Base-by-base conservation (phyloP, 306 rosid genomes). In the Vigna reflexopilosa region DNA sequence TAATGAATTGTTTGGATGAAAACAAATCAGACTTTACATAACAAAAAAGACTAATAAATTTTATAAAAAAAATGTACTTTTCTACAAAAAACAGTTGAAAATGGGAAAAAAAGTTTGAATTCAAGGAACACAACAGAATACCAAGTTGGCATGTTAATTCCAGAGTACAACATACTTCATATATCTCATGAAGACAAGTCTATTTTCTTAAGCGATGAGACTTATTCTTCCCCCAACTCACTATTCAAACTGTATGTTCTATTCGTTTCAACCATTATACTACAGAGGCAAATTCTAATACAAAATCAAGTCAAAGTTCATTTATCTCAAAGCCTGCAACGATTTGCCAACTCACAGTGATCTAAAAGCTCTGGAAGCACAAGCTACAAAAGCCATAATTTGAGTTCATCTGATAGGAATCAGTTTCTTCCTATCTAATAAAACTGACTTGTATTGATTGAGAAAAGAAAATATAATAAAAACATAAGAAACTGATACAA, bases 371-470 rank as follows among this genome's bases (percentile, higher is more conserved):
- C 19, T 4, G 62, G 45, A 62, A 64, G 44, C 20, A 40, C 51
- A 80, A 52, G 28, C 52, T n/a, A 26, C 19, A 47, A 63, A 26
- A 32, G 17, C 22, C 75, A 52, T 40, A 63, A 32, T 59, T 65
- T n/a, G 47, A 49, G 75, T 30, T 30, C 32, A 30, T 30, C 32
- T 30, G 32, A 42, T 62, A 34, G 24, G 24, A 63, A 63, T n/a
- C 69, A 63, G 48, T 63, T 62, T 28, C 70, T 64, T 62, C 49
- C 70, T 64, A 64, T n/a, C 26, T 64, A 64, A 8, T 6, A 34
- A 63, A 63, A 63, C 1, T 32, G 48, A 63, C 36, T 34, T n/a
- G 28, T 36, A 64, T 64, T n/a, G 70, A 64, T 64, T 34, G 49
- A n/a, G 28, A n/a, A 36, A 64, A 64, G 47, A 16, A 30, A 30